Base-by-base conservation (phyloP, 495 filamentous ascomycete genomes). In the Podospora fimiseda region DNA sequence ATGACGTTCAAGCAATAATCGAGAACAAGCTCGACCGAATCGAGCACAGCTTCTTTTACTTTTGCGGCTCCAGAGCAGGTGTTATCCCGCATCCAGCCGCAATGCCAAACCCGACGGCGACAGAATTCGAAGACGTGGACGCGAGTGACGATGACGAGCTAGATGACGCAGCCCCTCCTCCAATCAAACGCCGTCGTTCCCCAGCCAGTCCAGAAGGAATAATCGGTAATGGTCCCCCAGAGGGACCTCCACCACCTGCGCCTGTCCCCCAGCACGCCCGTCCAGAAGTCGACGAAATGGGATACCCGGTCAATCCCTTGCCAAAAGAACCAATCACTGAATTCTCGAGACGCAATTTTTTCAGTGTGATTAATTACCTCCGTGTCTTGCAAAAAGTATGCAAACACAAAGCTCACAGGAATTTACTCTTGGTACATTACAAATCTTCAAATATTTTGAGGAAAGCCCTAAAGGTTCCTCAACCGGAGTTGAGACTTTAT, bases 311-410 rank as follows among this genome's bases (percentile, higher is more conserved):
- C 43, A 77, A 73, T 60, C 69, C 71, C 21, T 64, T 74, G 14
- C 88, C 90, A 2, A 79, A 84, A 23, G 83, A 87, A 52, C 89
- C 89, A 20, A 90, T 96, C 56, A 96, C 87, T 7, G 82, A 83
- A 58, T 97, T 88, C 76, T 92, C 88, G 20, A 90, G 89, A 69
- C 87, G 94, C 57, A 91, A 92, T 71, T 94, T 97, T 78, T 94
- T 91, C 76, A 84, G 88, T 6, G 78, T 83, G 47, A 95, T 96
- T 76, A 96, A 93, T 70, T 87, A 90, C 70, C 79, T 98, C 15
- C 90, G 94, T 57, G 80, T 95, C 49, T 87, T 97, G 81, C 93
- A 97, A 65, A 98, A 98, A 68, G 87, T 97, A 52, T 95, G 90
- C 66, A 93, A 95, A 57, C 75, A 85, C 66, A 96, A 96, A 67